A percentile compares a stretch with the other conserved stretches of the same genome.
Conservation (phyloP, 768 basidiomycete species). For the Suillus subluteus region DNA sequence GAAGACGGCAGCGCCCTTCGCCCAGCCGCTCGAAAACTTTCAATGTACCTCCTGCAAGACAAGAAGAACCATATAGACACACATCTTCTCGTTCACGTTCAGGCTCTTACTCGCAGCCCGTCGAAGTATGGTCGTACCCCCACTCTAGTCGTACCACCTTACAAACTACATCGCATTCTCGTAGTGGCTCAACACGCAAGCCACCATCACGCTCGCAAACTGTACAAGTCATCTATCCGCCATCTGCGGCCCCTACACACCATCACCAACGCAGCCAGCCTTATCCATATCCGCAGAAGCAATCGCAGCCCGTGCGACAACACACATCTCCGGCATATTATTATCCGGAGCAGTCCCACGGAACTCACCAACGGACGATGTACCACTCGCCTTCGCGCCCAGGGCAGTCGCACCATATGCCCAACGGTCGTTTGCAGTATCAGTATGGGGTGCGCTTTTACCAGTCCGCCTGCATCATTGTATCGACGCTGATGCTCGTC, state of each 20-base stretch:
- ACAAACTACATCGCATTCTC: constrained; percentile 29
- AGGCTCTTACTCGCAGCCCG: constrained; percentile 28
- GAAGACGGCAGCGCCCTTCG: constrained; percentile 9
- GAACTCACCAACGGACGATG: constrained; percentile 18
- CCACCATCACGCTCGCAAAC: constrained; percentile 21
- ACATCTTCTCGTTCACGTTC: constrained; percentile 28
- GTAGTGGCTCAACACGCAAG: neutral
- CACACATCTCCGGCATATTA: constrained; percentile 27
- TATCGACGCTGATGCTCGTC: constrained; percentile 20
- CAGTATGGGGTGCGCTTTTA: constrained; percentile 33
- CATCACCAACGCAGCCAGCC: constrained; percentile 15
- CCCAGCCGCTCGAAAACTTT: constrained; percentile 11
- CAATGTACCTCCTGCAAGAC: neutral
- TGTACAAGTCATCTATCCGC: constrained; percentile 22
- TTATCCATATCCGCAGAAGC: constrained; percentile 26
- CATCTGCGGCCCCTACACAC: constrained; percentile 7
- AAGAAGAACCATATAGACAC: constrained; percentile 24
- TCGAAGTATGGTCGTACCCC: constrained; percentile 21
- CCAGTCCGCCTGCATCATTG: constrained; percentile 15
- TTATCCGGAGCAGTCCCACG: constrained; percentile 16
- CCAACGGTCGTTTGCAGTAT: constrained; percentile 23
- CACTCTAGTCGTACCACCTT: constrained; percentile 14
- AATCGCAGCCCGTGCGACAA: constrained; percentile 20
- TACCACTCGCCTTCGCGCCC: constrained; percentile 33
- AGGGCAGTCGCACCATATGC: constrained; percentile 28